Base-by-base conservation (phyloP, 768 basidiomycete genomes). In the Brasilioporus rufonigricans region DNA sequence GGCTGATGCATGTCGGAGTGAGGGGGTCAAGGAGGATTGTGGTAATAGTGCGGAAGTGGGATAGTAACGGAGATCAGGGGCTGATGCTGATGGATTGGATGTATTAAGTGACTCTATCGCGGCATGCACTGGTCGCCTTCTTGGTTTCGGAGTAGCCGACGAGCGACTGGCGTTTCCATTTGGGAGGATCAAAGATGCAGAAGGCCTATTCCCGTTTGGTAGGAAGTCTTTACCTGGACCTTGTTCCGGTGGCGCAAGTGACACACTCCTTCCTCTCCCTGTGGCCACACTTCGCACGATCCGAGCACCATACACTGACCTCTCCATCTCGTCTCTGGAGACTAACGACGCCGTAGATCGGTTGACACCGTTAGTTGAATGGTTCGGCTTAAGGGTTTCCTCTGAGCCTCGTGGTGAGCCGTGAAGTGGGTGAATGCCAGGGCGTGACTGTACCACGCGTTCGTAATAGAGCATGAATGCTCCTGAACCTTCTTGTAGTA, bases 391-490 rank as follows among this genome's bases (percentile, higher is more conserved):
- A 53, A 87, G 70, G 47, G 86, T 87, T 75, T 87, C 85, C 73
- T 85, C 83, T 49, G 84, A 86, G 58, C 78, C 80, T 58, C 74
- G 67, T 44, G 74, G 77, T 58, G 75, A 70, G 58, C 52, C 68
- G 57, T 63, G 52, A 58, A 65, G 61, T 32, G 72, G 65, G 60
- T 71, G 66, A 53, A 71, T 59, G 50, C 63, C 72, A 65, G 68
- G 65, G 60, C 59, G 68, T 57, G 72, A 66, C 65, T 69, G 71
- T 61, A 73, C 70, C 29, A 86, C 76, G 43, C 85, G 81, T 76
- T 99, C 96, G 63, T 98, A 99, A 65, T 92, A 98, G 36, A 98
- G 78, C 90, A 99, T 91, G 71, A 98, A 96, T 18, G 77, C 80
- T 57, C 83, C 90, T 19, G 80, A 76, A 49, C 86, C 88, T 77